These are phyloP conservation scores for Argentina anserina DNA, from an alignment of 306 rosid species.

Conservation along the genomic window DNA sequence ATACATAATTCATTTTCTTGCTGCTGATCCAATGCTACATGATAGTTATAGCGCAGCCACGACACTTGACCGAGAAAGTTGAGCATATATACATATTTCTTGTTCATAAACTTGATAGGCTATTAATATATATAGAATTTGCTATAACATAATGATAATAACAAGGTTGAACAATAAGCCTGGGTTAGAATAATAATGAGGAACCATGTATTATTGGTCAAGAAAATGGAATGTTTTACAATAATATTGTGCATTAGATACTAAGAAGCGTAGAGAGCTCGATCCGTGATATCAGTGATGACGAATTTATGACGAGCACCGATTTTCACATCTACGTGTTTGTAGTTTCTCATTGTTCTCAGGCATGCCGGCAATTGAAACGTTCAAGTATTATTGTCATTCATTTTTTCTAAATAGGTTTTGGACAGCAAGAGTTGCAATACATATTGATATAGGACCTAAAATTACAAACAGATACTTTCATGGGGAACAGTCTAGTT, in stretches of 20 bases:
- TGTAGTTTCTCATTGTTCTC: constrained; percentile 17
- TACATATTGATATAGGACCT: too few relatives aligned
- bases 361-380: constrained; percentile 31
- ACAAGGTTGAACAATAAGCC: constrained; percentile 6
- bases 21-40: neutral
- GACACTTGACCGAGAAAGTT: neutral
- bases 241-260: neutral
- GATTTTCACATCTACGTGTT: neutral
- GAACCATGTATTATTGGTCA: constrained; percentile 1
- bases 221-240: neutral
- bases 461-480: neutral
- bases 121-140: neutral
- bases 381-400: neutral
- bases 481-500: neutral
- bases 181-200: constrained; percentile 7
- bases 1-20: neutral
- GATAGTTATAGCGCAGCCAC: neutral
- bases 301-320: neutral
- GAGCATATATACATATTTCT: neutral
- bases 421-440: neutral
- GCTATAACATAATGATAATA: neutral
- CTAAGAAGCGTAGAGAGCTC: constrained; percentile 14
- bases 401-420: neutral
- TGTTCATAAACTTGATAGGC: neutral
- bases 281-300: too few relatives aligned